Evolutionary conservation across 2,329 filamentous ascomycete genomes (phyloP).

Genomic region (Hypoxylon sp.): DNA sequence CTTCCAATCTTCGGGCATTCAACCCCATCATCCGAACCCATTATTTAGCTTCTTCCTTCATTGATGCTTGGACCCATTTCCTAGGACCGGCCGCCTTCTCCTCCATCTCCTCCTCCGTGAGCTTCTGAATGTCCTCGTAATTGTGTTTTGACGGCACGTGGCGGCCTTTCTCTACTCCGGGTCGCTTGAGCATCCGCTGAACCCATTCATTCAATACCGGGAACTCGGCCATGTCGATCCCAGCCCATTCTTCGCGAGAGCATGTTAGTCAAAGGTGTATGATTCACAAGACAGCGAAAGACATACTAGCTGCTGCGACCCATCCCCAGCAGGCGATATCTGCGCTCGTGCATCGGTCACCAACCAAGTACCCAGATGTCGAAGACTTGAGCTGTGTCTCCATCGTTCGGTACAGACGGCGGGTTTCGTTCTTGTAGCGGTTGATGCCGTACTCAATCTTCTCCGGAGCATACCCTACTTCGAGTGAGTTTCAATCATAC

Average conservation of each 20-base stretch:
- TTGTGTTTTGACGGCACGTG: constrained; percentile 78
- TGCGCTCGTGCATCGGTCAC: constrained; percentile 79
- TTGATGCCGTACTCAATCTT: constrained; percentile 86
- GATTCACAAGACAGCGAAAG: background rate
- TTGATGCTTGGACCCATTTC: constrained; percentile 77
- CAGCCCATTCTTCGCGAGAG: constrained; percentile 66
- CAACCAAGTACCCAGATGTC: constrained; percentile 72
- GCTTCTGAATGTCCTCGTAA: constrained; percentile 64
- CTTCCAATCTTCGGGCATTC: background rate
- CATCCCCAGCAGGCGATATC: constrained; percentile 88
- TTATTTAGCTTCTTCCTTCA: constrained; percentile 76
- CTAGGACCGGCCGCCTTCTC: constrained; percentile 66
- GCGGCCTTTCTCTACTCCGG: constrained; percentile 81
- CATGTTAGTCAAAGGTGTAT: constrained; percentile 29
- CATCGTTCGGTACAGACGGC: constrained; percentile 84
- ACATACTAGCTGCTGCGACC: constrained; percentile 70
- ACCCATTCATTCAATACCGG: constrained; percentile 84
- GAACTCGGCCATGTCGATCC: constrained; percentile 81
- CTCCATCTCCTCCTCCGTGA: constrained; percentile 69
- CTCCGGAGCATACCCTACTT: constrained; percentile 79
- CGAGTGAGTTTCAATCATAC: constrained; percentile 13
- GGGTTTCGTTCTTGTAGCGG: constrained; percentile 85
- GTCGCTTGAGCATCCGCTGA: constrained; percentile 76
- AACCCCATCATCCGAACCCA: constrained; percentile 6
- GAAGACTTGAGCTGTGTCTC: constrained; percentile 77